Evolutionary conservation across 306 rosid genomes (phyloP).

Genomic region (Vicia villosa): DNA sequence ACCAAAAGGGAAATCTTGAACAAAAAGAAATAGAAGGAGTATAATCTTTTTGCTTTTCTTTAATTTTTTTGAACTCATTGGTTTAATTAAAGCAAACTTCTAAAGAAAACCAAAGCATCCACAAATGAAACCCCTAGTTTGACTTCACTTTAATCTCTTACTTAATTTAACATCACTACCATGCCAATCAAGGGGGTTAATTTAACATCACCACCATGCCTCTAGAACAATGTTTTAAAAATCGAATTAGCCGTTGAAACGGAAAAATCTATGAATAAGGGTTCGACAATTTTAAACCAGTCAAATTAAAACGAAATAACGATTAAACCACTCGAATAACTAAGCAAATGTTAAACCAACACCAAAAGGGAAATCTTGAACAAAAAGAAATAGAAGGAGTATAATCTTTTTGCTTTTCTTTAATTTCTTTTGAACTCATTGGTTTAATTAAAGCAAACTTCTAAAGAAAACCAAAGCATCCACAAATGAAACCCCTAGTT

Average conservation of each 20-base stretch:
- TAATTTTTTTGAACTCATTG: slow-evolving; percentile 32
- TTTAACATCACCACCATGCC: too few relatives aligned
- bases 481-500: slow-evolving; percentile 44
- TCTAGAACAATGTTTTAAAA: neutral
- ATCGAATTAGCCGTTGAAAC: neutral
- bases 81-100: slow-evolving; percentile 43
- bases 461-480: slow-evolving; percentile 56
- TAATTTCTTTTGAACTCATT: slow-evolving; percentile 32
- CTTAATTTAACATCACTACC: slow-evolving; percentile 31
- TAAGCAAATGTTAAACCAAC: neutral
- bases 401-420: neutral
- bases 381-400: slow-evolving; percentile 35
- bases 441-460: slow-evolving; percentile 41
- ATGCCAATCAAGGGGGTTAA: too few relatives aligned
- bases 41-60: neutral
- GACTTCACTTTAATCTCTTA: slow-evolving; percentile 38
- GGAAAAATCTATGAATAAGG: too few relatives aligned
- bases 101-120: slow-evolving; percentile 56
- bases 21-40: slow-evolving; percentile 35
- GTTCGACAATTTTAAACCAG: too few relatives aligned
- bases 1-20: slow-evolving; percentile 34
- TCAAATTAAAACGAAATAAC: too few relatives aligned
- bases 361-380: slow-evolving; percentile 34
- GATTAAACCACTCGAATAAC: too few relatives aligned
- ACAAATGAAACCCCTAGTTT: slow-evolving; percentile 41